Percentiles rank a stretch among this genome's conserved stretches.
These are phyloP conservation scores for Cladorrhinum sp. DNA, from an alignment of 2,329 filamentous ascomycete genomes.

Conservation along the genomic window DNA sequence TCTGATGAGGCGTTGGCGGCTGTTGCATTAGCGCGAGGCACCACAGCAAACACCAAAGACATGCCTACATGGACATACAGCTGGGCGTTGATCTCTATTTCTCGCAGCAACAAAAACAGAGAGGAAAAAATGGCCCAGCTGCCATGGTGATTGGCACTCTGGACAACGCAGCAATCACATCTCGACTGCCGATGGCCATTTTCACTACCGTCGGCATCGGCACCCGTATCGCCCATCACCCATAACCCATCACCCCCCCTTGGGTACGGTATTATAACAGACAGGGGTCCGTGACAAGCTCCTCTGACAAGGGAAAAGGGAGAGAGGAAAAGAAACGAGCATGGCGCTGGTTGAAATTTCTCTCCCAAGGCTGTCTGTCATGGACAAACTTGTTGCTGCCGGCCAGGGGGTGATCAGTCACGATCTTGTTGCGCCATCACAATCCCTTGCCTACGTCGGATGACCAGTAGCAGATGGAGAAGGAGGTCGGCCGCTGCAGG, in stretches of 20 bases:
- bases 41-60: background rate
- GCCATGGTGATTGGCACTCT: background rate
- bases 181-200: background rate
- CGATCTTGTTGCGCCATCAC: slow-evolving; percentile 3
- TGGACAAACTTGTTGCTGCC: too few species aligned
- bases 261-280: slow-evolving; percentile 6
- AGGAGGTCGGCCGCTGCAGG: background rate
- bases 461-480: background rate
- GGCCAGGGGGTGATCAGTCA: slow-evolving; percentile 5
- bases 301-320: slow-evolving; percentile 1
- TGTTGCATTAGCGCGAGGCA: slow-evolving; percentile 5
- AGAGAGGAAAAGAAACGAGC: slow-evolving; percentile 4
- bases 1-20: slow-evolving; percentile 13
- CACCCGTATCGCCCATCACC: background rate
- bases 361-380: background rate
- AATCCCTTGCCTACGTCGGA: slow-evolving; percentile 2
- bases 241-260: background rate
- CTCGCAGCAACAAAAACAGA: background rate
- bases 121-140: background rate
- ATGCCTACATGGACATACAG: slow-evolving; percentile 5
- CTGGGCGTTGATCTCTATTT: slow-evolving; percentile 7
- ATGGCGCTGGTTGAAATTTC: background rate
- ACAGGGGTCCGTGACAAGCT: slow-evolving; percentile 12
- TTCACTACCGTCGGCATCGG: background rate
- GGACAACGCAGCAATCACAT: background rate